Percentiles rank a stretch among this genome's conserved stretches.
Evolutionary conservation across 83 land plant genomes (phyloP).

Genomic region (Picea engelmannii): DNA sequence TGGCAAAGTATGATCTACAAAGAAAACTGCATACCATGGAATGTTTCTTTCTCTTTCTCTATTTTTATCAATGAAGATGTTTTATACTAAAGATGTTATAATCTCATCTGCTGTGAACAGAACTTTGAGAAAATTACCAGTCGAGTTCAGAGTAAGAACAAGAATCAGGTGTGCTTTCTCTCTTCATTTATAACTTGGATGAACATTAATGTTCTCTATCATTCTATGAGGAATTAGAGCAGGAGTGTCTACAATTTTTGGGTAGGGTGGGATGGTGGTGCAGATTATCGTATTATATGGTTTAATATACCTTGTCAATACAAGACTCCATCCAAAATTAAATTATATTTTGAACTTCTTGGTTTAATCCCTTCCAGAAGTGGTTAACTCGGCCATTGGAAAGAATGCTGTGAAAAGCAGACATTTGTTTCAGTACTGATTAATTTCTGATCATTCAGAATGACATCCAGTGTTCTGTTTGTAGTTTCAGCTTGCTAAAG

Average conservation of each 20-base stretch:
- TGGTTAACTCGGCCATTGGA: not conserved
- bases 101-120: slow-evolving; percentile 34
- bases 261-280: not conserved
- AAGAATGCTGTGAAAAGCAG: not conserved
- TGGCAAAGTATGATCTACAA: slow-evolving; percentile 65
- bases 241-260: not conserved
- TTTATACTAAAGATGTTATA: not conserved
- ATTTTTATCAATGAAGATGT: not conserved
- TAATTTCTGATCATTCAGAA: not conserved
- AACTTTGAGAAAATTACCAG: slow-evolving; percentile 88
- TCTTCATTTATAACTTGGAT: not conserved
- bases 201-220: not conserved
- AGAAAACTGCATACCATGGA: not conserved
- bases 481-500: not conserved
- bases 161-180: slow-evolving; percentile 68
- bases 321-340: too few species aligned
- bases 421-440: not conserved
- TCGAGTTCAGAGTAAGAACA: slow-evolving; percentile 84
- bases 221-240: not conserved
- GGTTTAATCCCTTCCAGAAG: too few species aligned
- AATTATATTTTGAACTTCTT: too few species aligned
- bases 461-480: not conserved
- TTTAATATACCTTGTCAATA: not conserved
- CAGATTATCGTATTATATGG: not conserved
- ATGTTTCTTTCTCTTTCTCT: not conserved